Evolutionary conservation across 495 filamentous ascomycete species (phyloP).

Genomic region (Aspergillus baeticus): DNA sequence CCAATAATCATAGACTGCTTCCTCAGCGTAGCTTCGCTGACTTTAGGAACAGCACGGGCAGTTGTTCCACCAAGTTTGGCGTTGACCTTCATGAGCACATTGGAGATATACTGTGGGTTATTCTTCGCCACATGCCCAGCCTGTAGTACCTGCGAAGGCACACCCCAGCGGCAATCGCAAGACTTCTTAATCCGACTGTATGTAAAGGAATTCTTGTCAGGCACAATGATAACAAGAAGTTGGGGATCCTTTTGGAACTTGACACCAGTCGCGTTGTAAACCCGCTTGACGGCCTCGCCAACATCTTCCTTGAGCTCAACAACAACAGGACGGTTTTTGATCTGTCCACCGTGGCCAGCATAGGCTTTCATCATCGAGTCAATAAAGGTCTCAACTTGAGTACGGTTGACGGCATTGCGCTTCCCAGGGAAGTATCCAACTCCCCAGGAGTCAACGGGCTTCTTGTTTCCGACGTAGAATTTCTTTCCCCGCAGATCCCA

Average conservation of each 20-base stretch:
- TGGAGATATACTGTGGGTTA: constrained; percentile 76
- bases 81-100: constrained; percentile 93
- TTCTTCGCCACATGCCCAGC: constrained; percentile 57
- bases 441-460: constrained; percentile 67
- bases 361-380: constrained; percentile 61
- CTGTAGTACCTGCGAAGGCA: constrained; percentile 73
- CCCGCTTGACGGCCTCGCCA: constrained; percentile 50
- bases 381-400: constrained; percentile 54
- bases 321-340: constrained; percentile 39
- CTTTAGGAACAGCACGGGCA: constrained; percentile 37
- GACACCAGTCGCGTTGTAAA: constrained; percentile 50
- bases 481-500: constrained; percentile 85
- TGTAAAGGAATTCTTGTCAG: constrained; percentile 57
- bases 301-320: constrained; percentile 41
- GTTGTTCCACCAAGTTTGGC: constrained; percentile 90
- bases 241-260: constrained; percentile 51
- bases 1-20: constrained; percentile 74
- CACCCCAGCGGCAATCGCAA: constrained; percentile 75
- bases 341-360: constrained; percentile 66
- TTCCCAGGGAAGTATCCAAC: constrained; percentile 54
- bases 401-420: constrained; percentile 37
- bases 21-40: constrained; percentile 33
- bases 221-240: constrained; percentile 69
- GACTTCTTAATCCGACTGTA: constrained; percentile 83
- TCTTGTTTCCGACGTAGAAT: constrained; percentile 61